Percentiles rank a stretch among this genome's conserved stretches.
Conservation (phyloP, 495 filamentous ascomycete genomes). For the Schizothecium vesticola region DNA sequence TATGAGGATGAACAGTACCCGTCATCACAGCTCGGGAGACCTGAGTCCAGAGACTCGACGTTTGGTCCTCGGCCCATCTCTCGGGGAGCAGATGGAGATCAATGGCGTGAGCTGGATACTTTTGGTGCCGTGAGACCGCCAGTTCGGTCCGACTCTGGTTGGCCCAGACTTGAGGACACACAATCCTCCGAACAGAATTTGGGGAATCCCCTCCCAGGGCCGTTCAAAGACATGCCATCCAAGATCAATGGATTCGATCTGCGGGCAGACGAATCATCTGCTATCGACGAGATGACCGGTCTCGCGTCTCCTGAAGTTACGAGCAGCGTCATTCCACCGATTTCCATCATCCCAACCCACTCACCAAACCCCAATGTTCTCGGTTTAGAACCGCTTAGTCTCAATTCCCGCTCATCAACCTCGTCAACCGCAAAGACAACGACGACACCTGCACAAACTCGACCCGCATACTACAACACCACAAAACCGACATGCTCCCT, state of each 20-base stretch:
- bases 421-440: background rate
- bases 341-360: background rate
- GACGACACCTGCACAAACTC: background rate
- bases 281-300: background rate
- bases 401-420: background rate
- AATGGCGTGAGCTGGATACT: background rate
- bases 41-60: background rate
- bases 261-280: background rate
- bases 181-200: background rate
- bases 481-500: conserved; percentile 1
- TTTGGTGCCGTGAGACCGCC: background rate
- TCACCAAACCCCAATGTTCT: background rate
- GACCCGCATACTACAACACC: conserved; percentile 1
- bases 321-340: background rate
- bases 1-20: background rate
- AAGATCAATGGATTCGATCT: background rate
- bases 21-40: background rate
- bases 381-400: background rate
- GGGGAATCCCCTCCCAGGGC: background rate
- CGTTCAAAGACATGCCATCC: background rate
- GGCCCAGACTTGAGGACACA: background rate
- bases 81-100: background rate
- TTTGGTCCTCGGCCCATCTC: background rate
- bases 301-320: background rate
- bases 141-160: background rate